phyloP scores from a whole-genome alignment of 2,329 filamentous ascomycete genomes.

The Penicillium sp. region DNA sequence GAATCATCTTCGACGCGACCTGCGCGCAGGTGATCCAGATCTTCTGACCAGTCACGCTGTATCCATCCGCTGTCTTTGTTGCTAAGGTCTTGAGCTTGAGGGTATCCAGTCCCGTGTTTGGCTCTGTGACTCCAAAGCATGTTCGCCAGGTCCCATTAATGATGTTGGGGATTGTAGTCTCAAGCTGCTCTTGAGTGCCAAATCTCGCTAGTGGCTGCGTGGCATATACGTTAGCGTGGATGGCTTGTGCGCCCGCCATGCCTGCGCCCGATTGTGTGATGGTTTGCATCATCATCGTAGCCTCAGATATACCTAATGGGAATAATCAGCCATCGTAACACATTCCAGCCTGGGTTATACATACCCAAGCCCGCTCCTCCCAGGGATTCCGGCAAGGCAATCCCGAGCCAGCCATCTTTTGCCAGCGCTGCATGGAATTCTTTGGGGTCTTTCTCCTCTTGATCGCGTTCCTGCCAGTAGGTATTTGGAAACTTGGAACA shows the following conservation, averaged over 20 bases:
- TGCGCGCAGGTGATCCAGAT: constrained; percentile 89
- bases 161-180: constrained; percentile 67
- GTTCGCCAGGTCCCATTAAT: constrained; percentile 70
- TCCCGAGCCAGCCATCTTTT: constrained; percentile 77
- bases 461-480: constrained; percentile 76
- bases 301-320: constrained; percentile 64
- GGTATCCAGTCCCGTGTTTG: constrained; percentile 64
- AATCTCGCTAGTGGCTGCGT: constrained; percentile 75
- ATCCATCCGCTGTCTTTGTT: constrained; percentile 60
- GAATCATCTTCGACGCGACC: constrained; percentile 78
- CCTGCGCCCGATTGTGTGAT: constrained; percentile 74
- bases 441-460: constrained; percentile 68
- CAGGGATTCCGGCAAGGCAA: constrained; percentile 72
- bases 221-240: constrained; percentile 57
- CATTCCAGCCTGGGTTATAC: constrained; percentile 24
- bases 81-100: constrained; percentile 69
- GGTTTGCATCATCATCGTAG: constrained; percentile 85
- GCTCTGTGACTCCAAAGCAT: constrained; percentile 71
- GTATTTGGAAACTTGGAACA: constrained; percentile 69
- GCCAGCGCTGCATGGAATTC: constrained; percentile 76
- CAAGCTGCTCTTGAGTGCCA: constrained; percentile 64
- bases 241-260: constrained; percentile 66
- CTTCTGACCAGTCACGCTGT: constrained; percentile 74
- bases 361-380: constrained; percentile 69
- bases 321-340: background rate